phyloP scores from a whole-genome alignment of 2,329 filamentous ascomycete species.

The Didymellaceae sp. region DNA sequence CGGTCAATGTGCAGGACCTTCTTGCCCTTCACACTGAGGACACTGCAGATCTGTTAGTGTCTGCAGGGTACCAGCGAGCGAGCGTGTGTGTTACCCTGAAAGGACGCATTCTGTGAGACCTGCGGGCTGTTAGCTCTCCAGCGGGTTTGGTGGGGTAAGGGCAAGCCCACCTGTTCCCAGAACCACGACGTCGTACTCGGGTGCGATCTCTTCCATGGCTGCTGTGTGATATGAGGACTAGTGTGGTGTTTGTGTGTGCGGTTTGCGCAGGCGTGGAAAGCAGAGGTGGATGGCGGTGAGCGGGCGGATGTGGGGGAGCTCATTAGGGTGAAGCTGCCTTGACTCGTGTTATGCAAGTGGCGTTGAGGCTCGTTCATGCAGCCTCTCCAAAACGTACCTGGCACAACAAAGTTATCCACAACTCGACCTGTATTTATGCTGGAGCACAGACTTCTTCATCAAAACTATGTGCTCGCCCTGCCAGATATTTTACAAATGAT shows the following conservation, averaged over 20 bases:
- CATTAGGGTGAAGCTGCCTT: conserved; percentile 33
- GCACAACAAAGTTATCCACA: conserved; percentile 18
- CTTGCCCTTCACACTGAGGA: conserved; percentile 97
- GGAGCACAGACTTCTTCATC: conserved; percentile 18
- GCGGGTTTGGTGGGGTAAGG: conserved; percentile 48
- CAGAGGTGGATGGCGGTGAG: conserved; percentile 37
- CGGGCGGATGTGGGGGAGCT: conserved; percentile 30
- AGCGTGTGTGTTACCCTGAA: conserved; percentile 72
- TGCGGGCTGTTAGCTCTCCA: conserved; percentile 52
- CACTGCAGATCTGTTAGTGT: conserved; percentile 59
- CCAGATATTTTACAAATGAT: conserved; percentile 18
- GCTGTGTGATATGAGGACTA: conserved; percentile 20
- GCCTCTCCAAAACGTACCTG: conserved; percentile 12
- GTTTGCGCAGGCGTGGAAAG: conserved; percentile 28
- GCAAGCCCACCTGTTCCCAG: conserved; percentile 84
- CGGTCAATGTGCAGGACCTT: conserved; percentile 99
- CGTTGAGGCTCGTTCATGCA: conserved; percentile 23
- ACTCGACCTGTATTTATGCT: conserved; percentile 11
- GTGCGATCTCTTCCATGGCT: conserved; percentile 96
- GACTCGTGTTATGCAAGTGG: conserved; percentile 34
- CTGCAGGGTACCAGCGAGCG: not conserved
- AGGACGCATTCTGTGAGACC: conserved; percentile 99
- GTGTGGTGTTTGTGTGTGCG: conserved; percentile 31
- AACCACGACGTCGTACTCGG: conserved; percentile 98
- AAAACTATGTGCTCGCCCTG: conserved; percentile 20